Base-by-base conservation (phyloP, 257 asterid genomes). In the Solanum sitiens region DNA sequence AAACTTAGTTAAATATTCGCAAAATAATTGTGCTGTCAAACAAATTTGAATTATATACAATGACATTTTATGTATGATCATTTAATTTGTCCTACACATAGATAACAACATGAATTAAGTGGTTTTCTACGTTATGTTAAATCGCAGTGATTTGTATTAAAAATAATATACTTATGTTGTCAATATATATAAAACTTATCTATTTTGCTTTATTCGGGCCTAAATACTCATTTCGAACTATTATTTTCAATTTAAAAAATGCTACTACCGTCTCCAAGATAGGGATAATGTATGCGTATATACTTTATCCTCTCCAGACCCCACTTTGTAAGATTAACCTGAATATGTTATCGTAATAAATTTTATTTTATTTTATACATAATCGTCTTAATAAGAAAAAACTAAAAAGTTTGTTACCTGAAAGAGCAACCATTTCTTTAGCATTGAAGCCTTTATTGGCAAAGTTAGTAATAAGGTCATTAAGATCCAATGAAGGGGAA, bases 341-440 rank as follows among this genome's bases (percentile, higher is more conserved):
- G 2, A 2, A 1, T 21, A 59, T 59, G 27, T 21, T 59, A 21
- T 59, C 11, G 13, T 59, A 21, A 3, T 21, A 59, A 20, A 18
- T 59, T 20, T 18, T 3, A 56, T 20, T 59, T 59, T 20, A 37
- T 3, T 59, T 59, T 59, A 59, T 56, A 39, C 12, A 40, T 15
- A 65, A 59, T 85, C 27, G 21, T 59, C 68, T 21, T 59, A 21
- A 8, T 8, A 59, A 8, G 25, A 59, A 59, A 56, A 42, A 2
- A 3, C 11, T 73, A 1, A n/a, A 33, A 70, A 23, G 6, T 61
- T 72, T 18, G n/a, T 71, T 79, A 92, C 97, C 95, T 83, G 94
- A 79, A 80, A 94, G 97, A 45, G 92, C 91, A 74, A 94, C 97
- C 94, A 93, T 86, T 88, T 94, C 95, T 83, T 93, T 88, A 39